These are phyloP conservation scores for Nicotiana paniculata DNA, from an alignment of 257 asterid genomes.

Conservation along the genomic window DNA sequence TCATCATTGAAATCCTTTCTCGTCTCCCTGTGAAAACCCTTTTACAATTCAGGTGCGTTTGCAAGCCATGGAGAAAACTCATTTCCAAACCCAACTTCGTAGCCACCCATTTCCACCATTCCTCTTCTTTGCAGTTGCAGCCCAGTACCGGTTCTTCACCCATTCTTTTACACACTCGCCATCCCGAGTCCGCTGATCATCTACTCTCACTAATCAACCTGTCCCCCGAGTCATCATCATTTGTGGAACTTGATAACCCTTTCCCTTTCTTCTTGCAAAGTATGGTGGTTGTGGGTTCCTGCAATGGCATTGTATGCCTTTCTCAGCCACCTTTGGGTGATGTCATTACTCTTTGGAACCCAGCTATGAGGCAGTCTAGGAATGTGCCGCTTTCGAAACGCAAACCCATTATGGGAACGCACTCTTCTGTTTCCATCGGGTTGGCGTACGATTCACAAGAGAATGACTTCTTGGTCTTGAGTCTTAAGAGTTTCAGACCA, in stretches of 20 bases:
- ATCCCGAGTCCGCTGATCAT: not conserved
- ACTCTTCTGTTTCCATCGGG: not conserved
- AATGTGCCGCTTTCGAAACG: not conserved
- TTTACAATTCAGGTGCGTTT: constrained; percentile 6
- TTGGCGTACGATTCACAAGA: not conserved
- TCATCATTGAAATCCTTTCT: not conserved
- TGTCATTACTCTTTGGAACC: not conserved
- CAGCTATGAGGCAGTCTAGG: not conserved
- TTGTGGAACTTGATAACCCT: not conserved
- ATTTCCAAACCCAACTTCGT: not conserved
- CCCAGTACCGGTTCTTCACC: not conserved
- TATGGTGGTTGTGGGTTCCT: not conserved
- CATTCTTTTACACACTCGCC: not conserved
- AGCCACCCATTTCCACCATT: not conserved
- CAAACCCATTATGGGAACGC: not conserved
- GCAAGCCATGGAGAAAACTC: constrained; percentile 3
- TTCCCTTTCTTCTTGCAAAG: not conserved
- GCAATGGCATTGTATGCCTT: not conserved
- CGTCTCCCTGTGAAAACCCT: not conserved
- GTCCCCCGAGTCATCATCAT: not conserved
- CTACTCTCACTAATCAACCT: not conserved
- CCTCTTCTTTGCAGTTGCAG: not conserved
- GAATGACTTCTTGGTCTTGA: not conserved
- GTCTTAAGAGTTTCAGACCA: not conserved
- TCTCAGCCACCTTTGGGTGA: constrained; percentile 1